phyloP scores from a whole-genome alignment of 352 stramenopile species.

The Pseudoperonospora humuli region DNA sequence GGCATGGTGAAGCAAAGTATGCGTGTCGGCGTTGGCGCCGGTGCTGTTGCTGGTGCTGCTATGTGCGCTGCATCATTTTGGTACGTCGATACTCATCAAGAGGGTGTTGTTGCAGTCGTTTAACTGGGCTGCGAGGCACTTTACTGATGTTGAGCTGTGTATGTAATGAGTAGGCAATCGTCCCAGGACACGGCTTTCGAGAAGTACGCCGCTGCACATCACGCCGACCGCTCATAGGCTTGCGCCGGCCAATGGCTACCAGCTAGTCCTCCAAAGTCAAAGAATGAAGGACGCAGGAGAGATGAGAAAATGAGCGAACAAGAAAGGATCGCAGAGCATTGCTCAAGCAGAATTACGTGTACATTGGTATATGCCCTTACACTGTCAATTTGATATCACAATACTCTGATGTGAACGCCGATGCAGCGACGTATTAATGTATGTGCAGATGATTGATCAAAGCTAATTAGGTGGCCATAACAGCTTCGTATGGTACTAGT shows the following conservation, averaged over 20 bases:
- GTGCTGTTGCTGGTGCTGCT: slow-evolving; percentile 31
- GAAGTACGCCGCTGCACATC: slow-evolving; percentile 51
- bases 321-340: no score
- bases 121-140: background rate
- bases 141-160: slow-evolving; percentile 4
- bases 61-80: slow-evolving; percentile 63
- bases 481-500: no score
- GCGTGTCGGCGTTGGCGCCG: slow-evolving; percentile 42
- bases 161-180: slow-evolving; percentile 26
- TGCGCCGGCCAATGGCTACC: slow-evolving; percentile 1
- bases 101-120: background rate
- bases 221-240: slow-evolving; percentile 44
- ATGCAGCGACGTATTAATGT: no score
- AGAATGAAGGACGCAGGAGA: slow-evolving; percentile 7
- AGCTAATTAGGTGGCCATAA: no score
- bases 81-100: slow-evolving; percentile 21
- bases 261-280: slow-evolving; percentile 4
- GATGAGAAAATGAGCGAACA: no score
- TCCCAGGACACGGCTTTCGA: slow-evolving; percentile 46
- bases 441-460: no score
- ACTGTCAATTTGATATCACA: no score
- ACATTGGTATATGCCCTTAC: no score
- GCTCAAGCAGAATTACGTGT: no score
- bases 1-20: slow-evolving; percentile 74
- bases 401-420: no score